Percentiles rank a stretch among this genome's conserved stretches.
These are phyloP conservation scores for Oxalis stricta DNA, from an alignment of 441 rosid species.

Conservation along the genomic window DNA sequence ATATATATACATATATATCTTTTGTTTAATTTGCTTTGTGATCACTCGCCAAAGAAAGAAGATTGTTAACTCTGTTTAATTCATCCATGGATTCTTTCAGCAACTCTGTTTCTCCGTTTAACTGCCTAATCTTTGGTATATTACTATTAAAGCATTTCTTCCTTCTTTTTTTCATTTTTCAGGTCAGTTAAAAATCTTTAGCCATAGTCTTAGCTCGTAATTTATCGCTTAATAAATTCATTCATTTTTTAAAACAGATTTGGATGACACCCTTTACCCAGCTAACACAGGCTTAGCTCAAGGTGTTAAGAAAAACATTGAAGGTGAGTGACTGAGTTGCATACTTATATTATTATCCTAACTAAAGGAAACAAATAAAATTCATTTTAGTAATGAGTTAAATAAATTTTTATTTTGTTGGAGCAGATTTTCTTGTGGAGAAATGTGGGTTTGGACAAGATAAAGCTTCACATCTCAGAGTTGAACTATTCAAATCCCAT, in stretches of 20 bases:
- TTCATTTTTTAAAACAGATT: conserved; percentile 28
- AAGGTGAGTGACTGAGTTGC: conserved; percentile 29
- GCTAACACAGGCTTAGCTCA: conserved; percentile 47
- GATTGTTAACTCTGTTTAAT: neutral
- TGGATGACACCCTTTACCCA: conserved; percentile 86
- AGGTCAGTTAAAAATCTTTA: no score
- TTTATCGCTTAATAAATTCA: neutral
- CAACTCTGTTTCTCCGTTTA: conserved; percentile 28
- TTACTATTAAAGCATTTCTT: neutral
- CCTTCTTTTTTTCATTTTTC: no score
- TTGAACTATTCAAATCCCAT: conserved; percentile 62
- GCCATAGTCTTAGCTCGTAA: neutral
- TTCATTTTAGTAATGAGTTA: no score
- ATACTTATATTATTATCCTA: neutral
- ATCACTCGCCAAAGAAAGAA: no score
- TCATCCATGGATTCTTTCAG: conserved; percentile 25
- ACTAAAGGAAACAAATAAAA: no score
- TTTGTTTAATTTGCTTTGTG: no score
- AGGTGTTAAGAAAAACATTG: conserved; percentile 59
- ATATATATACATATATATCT: no score
- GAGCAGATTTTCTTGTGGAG: conserved; percentile 53
- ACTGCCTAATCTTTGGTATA: conserved; percentile 58
- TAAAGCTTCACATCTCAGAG: conserved; percentile 45
- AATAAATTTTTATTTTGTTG: neutral
- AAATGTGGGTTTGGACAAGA: conserved; percentile 43